Evolutionary conservation across 495 filamentous ascomycete species (phyloP), one percentile per base, ranked within the genome.

Genomic region (Xylaria grammica): DNA sequence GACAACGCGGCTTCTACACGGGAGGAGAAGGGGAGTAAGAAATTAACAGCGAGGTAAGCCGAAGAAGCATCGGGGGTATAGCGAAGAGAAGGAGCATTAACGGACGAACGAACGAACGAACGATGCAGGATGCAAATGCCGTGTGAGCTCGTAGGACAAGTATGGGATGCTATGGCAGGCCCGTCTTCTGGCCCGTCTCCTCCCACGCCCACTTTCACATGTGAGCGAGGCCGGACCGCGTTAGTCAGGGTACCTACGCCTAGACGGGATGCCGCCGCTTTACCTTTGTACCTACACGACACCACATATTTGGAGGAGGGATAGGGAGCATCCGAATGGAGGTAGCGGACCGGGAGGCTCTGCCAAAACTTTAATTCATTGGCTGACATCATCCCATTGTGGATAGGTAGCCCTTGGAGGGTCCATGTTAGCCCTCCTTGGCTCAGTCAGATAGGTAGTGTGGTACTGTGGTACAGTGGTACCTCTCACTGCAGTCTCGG

Each of bases 171-270:
- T n/a, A n/a, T n/a, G n/a, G n/a, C n/a, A n/a, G n/a, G n/a, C n/a
- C n/a, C n/a, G n/a, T n/a, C n/a, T n/a, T n/a, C n/a, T n/a, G n/a
- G n/a, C 22, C 29, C 15, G 56, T 29, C 46, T 40, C 32, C 44
- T 49, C 58, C 40, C 2, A 10, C 32, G 63, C 65, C 71, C 69
- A 66, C 69, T 67, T 67, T 73, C 68, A 73, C 67, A 73, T 74
- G 72, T 61, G 67, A 67, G 59, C 45, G 45, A 63, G 57, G 55
- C 24, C 40, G 58, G 56, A 53, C 56, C 27, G 22, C 48, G 60
- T 55, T 62, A 69, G 55, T 29, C 44, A 17, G 45, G n/a, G n/a
- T n/a, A n/a, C n/a, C n/a, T n/a, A n/a, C n/a, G n/a, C n/a, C n/a
- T n/a, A n/a, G n/a, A n/a, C n/a, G n/a, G n/a, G n/a, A n/a, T n/a